Conservation (phyloP, 2,329 filamentous ascomycete species). For the Chrysosporium keratinophilum region DNA sequence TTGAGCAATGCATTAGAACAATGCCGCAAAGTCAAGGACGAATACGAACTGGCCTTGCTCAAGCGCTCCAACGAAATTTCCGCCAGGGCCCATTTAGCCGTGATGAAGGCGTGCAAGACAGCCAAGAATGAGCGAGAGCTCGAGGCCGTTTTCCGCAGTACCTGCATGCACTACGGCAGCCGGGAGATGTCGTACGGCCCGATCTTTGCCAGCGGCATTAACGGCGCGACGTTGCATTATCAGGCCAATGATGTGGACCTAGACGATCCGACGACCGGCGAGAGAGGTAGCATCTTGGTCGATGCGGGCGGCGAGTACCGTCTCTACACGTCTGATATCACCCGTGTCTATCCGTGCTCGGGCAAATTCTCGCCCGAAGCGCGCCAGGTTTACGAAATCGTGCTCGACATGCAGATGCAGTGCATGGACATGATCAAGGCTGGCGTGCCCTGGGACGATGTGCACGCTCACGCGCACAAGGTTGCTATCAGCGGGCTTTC, state of each 20-base stretch:
- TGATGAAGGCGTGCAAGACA: slow-evolving; percentile 53
- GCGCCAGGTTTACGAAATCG: slow-evolving; percentile 63
- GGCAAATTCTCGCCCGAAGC: slow-evolving; percentile 61
- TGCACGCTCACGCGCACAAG: slow-evolving; percentile 62
- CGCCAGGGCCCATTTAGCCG: slow-evolving; percentile 61
- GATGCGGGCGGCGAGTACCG: slow-evolving; percentile 81
- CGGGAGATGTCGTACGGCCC: slow-evolving; percentile 73
- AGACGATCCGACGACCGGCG: slow-evolving; percentile 36
- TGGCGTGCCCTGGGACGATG: slow-evolving; percentile 57
- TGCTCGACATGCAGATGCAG: slow-evolving; percentile 67
- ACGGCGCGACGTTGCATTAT: slow-evolving; percentile 81
- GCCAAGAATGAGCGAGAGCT: slow-evolving; percentile 72
- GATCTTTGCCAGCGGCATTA: slow-evolving; percentile 77
- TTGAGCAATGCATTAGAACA: slow-evolving; percentile 66
- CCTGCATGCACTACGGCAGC: slow-evolving; percentile 62
- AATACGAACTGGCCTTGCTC: slow-evolving; percentile 76
- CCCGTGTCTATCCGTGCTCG: slow-evolving; percentile 70
- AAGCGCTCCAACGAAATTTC: slow-evolving; percentile 72
- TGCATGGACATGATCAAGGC: slow-evolving; percentile 61
- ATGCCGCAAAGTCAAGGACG: slow-evolving; percentile 70
- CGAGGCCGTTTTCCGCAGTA: slow-evolving; percentile 63
- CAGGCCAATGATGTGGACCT: slow-evolving; percentile 65
- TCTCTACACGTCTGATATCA: slow-evolving; percentile 83
- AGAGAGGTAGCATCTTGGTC: slow-evolving; percentile 63
- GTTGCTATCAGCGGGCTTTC: slow-evolving; percentile 63